Conservation (phyloP, 2,329 filamentous ascomycete species). For the Trichoderma polysporum region DNA sequence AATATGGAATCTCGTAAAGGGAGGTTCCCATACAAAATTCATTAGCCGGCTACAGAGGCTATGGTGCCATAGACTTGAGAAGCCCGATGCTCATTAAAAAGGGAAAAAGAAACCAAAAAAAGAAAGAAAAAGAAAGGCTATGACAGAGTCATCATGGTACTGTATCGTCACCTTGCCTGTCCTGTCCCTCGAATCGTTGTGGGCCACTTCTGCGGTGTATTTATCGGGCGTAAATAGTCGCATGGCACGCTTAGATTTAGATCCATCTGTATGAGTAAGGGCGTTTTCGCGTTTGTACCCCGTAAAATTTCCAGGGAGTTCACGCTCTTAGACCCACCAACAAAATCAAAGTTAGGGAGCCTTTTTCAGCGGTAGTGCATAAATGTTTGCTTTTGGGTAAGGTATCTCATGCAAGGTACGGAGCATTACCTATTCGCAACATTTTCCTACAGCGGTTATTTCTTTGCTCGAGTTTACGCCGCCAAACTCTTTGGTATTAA, state of each 20-base stretch:
- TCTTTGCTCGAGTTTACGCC: too few species aligned
- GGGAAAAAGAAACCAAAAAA: background rate
- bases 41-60: background rate
- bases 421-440: background rate
- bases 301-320: background rate
- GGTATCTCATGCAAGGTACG: background rate
- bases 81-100: background rate
- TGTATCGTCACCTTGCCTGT: background rate
- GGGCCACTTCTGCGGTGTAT: background rate
- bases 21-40: background rate
- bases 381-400: too few species aligned
- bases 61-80: background rate
- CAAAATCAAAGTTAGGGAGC: too few species aligned
- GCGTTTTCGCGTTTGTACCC: background rate
- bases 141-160: background rate
- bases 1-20: too few species aligned
- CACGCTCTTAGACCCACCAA: background rate
- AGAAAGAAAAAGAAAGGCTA: background rate
- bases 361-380: too few species aligned
- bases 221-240: background rate
- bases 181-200: background rate
- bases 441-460: too few species aligned
- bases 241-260: background rate
- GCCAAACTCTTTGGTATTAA: background rate
- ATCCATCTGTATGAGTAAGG: background rate